Base-by-base conservation (phyloP, 2,329 filamentous ascomycete species). In the Aspergillus sp. region DNA sequence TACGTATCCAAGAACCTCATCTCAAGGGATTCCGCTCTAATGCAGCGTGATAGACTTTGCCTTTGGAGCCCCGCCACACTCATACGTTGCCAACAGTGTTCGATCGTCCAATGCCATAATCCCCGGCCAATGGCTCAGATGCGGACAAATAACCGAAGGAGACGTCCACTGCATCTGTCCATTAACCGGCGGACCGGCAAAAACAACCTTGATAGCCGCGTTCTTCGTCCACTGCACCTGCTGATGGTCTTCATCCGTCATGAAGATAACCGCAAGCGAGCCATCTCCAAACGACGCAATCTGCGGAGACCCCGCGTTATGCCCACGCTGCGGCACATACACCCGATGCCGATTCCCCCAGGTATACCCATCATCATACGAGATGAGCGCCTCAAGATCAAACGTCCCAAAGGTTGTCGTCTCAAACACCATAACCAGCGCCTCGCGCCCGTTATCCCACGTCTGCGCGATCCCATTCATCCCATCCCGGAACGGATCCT, bases 361-460 rank as follows among this genome's bases (percentile, higher is more conserved):
- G 34, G 68, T 80, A 9, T 60, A 46, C 2, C 80, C 80, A 13
- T 79, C 78, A 57, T 82, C 80, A 59, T 79, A 81, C 19, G 79
- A 81, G 34, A 82, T 66, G 1, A 78, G 72, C 38, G 78, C 80
- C 70, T 83, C 80, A 47, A 82, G 66, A 43, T 77, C 79, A 61
- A 81, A 82, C 0, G 74, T 70, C 9, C 74, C 70, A 38, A 71
- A 72, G 5, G 78, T 66, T 9, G 79, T 82, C 4, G 80, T 82
- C 72, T 82, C 80, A 59, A 82, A 79, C 13, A 82, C 78, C 71
- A 83, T 79, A 22, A 82, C 76, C 8, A 81, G 69, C 3, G 74
- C 79, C 25, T 76, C 74, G 9, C 64, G 66, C 2, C 72, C 73
- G 5, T 65, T 66, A 15, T 77, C 76, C 34, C 48, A 66, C 1